A percentile compares a stretch with the other conserved stretches of the same genome.
phyloP scores from a whole-genome alignment of 2,329 filamentous ascomycete genomes.

The Coniochaeta sp. region DNA sequence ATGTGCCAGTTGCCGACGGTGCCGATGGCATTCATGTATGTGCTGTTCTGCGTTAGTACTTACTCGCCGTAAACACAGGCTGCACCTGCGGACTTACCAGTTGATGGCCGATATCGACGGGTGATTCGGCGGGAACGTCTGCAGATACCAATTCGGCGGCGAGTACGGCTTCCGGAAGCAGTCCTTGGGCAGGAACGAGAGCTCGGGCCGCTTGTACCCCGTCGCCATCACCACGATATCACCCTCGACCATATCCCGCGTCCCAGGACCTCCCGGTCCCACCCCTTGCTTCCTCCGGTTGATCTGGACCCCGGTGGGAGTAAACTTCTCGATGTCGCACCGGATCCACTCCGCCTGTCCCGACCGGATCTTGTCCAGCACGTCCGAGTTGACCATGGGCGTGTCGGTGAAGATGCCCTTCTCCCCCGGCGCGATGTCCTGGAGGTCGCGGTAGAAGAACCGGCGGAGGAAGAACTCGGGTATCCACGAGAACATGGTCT shows the following conservation, averaged over 20 bases:
- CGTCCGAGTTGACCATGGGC: constrained; percentile 79
- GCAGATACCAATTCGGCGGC: constrained; percentile 83
- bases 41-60: constrained; percentile 38
- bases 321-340: constrained; percentile 66
- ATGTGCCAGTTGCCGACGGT: constrained; percentile 85
- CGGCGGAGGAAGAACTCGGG: constrained; percentile 68
- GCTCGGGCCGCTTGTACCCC: constrained; percentile 66
- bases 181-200: constrained; percentile 67
- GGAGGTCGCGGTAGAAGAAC: constrained; percentile 77
- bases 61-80: too few relatives aligned
- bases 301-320: constrained; percentile 58
- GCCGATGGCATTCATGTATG: constrained; percentile 73
- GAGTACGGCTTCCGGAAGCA: constrained; percentile 67
- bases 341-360: constrained; percentile 73
- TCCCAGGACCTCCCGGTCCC: constrained; percentile 67
- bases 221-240: constrained; percentile 81
- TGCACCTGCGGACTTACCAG: constrained; percentile 29
- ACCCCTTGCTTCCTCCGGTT: constrained; percentile 67
- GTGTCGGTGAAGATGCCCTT: constrained; percentile 78
- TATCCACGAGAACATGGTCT: constrained; percentile 69
- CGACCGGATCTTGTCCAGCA: constrained; percentile 67
- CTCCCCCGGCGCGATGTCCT: constrained; percentile 61
- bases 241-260: constrained; percentile 56
- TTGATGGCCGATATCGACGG: constrained; percentile 74
- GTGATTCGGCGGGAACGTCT: constrained; percentile 73